A percentile compares a stretch with the other conserved stretches of the same genome.
Evolutionary conservation across 257 asterid species (phyloP).

Genomic region (Salvia miltiorrhiza): DNA sequence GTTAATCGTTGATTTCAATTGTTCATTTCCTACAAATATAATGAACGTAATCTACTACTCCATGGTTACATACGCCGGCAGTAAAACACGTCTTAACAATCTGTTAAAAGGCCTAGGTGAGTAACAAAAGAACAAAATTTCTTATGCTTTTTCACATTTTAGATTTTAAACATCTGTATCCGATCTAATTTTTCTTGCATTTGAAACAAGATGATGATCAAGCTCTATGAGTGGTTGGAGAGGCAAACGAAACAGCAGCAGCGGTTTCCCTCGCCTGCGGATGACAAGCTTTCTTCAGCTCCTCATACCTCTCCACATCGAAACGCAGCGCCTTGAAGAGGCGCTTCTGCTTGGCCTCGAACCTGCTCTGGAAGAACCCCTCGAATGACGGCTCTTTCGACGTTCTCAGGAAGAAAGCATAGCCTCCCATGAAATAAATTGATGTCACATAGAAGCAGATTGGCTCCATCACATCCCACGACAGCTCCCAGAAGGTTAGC

Average conservation of each 20-base stretch:
- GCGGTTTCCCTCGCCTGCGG: constrained; percentile 20
- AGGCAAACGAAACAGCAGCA: constrained; percentile 8
- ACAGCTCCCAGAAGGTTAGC: constrained; percentile 86
- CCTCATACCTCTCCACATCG: constrained; percentile 55
- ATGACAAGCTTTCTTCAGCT: constrained; percentile 48
- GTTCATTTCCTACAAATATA: not conserved
- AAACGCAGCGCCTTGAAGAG: constrained; percentile 54
- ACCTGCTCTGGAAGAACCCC: constrained; percentile 79
- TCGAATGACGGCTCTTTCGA: constrained; percentile 81
- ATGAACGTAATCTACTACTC: not conserved
- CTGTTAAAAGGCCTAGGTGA: not conserved
- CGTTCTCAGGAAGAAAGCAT: constrained; percentile 70
- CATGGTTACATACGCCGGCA: not conserved
- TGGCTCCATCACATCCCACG: constrained; percentile 99
- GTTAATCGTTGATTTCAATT: not conserved
- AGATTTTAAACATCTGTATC: not conserved
- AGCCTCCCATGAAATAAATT: constrained; percentile 74
- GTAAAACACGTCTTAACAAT: not conserved
- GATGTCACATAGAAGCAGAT: constrained; percentile 88
- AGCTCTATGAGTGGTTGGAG: constrained; percentile 11
- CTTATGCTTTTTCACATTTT: not conserved
- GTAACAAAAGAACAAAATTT: not conserved
- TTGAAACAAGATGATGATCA: not conserved
- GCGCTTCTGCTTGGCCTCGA: constrained; percentile 56
- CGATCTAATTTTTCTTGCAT: not conserved